These are phyloP conservation scores for Pythium sukuiense DNA, from an alignment of 352 stramenopile genomes.

Conservation along the genomic window DNA sequence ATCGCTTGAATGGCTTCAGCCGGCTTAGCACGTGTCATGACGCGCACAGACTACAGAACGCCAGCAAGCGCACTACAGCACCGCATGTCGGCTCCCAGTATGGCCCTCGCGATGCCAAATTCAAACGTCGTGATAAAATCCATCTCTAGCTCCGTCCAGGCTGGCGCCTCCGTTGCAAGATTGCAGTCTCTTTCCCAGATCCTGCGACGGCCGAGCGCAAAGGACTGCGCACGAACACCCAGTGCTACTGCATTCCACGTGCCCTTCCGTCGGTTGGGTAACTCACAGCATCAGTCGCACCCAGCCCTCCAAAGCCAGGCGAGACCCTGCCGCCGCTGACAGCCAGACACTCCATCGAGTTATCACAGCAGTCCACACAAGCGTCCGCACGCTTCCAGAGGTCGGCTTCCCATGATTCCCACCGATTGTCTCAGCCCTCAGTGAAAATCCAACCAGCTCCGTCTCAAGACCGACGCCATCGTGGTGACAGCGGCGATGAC, in stretches of 20 bases:
- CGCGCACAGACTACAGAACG: not conserved
- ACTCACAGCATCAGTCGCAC: not conserved
- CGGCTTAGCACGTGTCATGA: not conserved
- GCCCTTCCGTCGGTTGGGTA: not conserved
- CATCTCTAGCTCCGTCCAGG: not conserved
- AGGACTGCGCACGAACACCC: too few species aligned
- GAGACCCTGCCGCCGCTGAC: not conserved
- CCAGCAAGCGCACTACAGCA: not conserved
- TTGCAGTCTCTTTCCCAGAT: not conserved
- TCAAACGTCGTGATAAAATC: slow-evolving; percentile 9
- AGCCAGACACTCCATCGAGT: not conserved
- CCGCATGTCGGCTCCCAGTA: not conserved
- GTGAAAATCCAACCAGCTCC: not conserved
- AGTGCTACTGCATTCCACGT: not conserved
- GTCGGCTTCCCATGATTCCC: not conserved
- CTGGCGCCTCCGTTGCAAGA: not conserved
- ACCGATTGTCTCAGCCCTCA: not conserved
- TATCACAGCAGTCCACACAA: not conserved
- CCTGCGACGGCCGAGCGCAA: not conserved
- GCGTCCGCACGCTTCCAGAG: not conserved
- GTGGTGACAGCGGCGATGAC: not conserved
- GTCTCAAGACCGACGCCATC: not conserved
- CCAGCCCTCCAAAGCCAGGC: not conserved
- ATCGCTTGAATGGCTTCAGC: not conserved
- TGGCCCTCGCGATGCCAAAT: not conserved